These are phyloP conservation scores for Aspergillus piperis DNA, from an alignment of 2,329 filamentous ascomycete species.

Conservation along the genomic window DNA sequence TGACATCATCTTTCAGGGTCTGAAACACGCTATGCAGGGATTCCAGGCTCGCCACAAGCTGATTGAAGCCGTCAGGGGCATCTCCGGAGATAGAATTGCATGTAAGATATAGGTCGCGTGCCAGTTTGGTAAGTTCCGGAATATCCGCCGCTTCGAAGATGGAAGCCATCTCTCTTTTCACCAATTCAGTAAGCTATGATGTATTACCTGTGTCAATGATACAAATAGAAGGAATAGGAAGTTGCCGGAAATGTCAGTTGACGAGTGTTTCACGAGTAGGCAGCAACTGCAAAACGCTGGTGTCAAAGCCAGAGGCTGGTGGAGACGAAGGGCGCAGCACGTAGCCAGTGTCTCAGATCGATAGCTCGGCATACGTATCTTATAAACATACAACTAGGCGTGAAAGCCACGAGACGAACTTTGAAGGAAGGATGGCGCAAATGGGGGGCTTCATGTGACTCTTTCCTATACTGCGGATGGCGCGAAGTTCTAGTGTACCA, in stretches of 20 bases:
- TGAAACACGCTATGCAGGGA: conserved; percentile 30
- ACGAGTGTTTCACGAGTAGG: not conserved
- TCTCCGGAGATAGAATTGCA: conserved; percentile 28
- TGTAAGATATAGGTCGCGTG: conserved; percentile 32
- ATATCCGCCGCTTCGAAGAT: conserved; percentile 26
- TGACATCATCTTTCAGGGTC: conserved; percentile 27
- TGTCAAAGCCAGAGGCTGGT: no score
- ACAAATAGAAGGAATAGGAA: not conserved
- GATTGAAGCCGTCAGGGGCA: conserved; percentile 32
- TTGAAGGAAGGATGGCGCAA: not conserved
- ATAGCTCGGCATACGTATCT: not conserved
- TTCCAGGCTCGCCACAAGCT: conserved; percentile 29
- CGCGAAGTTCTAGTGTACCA: not conserved
- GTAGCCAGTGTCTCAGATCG: no score
- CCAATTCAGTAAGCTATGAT: not conserved
- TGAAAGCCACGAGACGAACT: not conserved
- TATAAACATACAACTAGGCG: not conserved
- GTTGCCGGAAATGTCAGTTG: not conserved
- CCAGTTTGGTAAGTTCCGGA: conserved; percentile 25
- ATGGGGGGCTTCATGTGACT: not conserved
- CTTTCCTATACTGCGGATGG: not conserved
- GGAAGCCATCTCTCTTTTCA: conserved; percentile 20
- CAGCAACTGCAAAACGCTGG: no score
- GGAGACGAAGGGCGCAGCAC: no score
- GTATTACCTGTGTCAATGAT: not conserved